phyloP scores from a whole-genome alignment of 2,329 filamentous ascomycete species.

The Diaporthe sp. region DNA sequence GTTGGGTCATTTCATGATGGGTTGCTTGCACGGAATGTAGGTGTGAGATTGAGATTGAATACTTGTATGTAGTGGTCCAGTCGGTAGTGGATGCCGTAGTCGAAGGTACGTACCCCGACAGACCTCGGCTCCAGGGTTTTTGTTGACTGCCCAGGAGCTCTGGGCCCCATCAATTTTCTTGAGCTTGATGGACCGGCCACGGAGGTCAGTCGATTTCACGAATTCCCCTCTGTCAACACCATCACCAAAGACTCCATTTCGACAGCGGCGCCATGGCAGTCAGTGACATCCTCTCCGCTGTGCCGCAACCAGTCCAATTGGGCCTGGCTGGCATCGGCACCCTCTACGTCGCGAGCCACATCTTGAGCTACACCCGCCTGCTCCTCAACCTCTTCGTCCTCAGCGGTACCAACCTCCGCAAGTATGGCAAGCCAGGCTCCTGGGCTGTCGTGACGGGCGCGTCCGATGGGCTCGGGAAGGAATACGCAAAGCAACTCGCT shows the following conservation, averaged over 20 bases:
- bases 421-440: constrained; percentile 90
- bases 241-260: not conserved
- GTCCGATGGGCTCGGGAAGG: constrained; percentile 96
- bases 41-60: not conserved
- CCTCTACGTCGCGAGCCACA: constrained; percentile 67
- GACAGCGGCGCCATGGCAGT: constrained; percentile 40
- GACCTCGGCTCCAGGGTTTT: constrained; percentile 11
- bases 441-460: constrained; percentile 97
- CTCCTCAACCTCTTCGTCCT: constrained; percentile 78
- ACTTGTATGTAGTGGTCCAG: not conserved
- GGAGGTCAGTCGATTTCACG: not conserved
- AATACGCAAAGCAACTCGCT: constrained; percentile 92
- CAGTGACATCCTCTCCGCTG: constrained; percentile 48
- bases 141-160: not conserved
- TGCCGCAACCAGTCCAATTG: constrained; percentile 61
- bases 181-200: not conserved
- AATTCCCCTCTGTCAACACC: not conserved
- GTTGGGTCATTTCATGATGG: not conserved
- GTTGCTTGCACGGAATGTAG: not conserved
- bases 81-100: not conserved
- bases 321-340: constrained; percentile 68
- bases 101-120: constrained; percentile 6
- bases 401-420: constrained; percentile 79
- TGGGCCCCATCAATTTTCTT: constrained; percentile 13
- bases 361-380: constrained; percentile 70